Evolutionary conservation across 768 basidiomycete species (phyloP), one percentile per base, ranked within the genome.

Genomic region (Pleurotus cornucopiae): DNA sequence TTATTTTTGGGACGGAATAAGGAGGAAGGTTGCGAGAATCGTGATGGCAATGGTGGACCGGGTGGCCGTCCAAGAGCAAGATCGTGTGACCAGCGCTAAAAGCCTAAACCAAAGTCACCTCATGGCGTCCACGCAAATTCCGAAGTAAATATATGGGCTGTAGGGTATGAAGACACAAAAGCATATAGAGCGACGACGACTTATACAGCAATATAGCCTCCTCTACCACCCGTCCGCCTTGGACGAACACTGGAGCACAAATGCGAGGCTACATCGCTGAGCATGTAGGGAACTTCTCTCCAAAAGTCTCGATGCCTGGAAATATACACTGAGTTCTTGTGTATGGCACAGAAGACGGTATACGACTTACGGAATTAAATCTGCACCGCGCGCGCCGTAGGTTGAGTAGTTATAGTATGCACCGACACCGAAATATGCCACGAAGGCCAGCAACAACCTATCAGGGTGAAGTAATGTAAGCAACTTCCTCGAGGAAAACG

Each of bases 341-440:
- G 7, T 4, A 43, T 12, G 16, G 48, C n/a, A 49, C 40, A 38
- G 37, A 18, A 23, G 7, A 39, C 25, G 38, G 18, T 40, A 26
- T 16, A 26, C 49, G 20, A 80, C 90, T 67, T 67, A 91, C 89
- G 91, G 91, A 67, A 94, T 84, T 54, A 94, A 77, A 69, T 94
- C 92, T 67, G 76, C 73, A 12, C 93, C 93, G 21, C 84, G 79
- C 6, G 92, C 89, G 16, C 92, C 92, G 66, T 94, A 95, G 16
- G 84, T 89, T 5, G 88, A 83, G 64, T 92, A 93, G 63, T 95
- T 94, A 72, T 91, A 87, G 68, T 93, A 95, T 6, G 88, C 87
- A 16, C 93, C 93, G 21, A 93, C 67, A 1, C 66, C 79, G 61
- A 95, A 85, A 71, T 95, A 95, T 2, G 81, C 78, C 3, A 76